phyloP scores from a whole-genome alignment of 2,329 filamentous ascomycete genomes.

The Aureobasidium subglaciale region DNA sequence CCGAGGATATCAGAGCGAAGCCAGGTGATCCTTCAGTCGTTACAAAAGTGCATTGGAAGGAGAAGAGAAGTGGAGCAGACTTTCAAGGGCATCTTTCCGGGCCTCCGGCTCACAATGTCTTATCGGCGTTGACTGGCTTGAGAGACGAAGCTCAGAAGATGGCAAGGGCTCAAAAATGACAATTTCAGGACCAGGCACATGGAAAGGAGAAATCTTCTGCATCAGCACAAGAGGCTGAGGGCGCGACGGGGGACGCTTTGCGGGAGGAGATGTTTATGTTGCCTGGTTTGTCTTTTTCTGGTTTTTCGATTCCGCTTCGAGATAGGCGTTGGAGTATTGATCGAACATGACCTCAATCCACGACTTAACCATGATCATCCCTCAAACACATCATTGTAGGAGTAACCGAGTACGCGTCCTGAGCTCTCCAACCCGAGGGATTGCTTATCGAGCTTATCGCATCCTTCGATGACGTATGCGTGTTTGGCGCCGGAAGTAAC shows the following conservation, averaged over 20 bases:
- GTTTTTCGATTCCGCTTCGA: not conserved
- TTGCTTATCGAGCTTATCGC: conserved; percentile 1
- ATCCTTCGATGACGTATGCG: not conserved
- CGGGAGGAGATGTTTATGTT: conserved; percentile 5
- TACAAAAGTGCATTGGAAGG: conserved; percentile 3
- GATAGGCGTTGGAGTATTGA: conserved; percentile 5
- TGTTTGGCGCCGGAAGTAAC: not conserved
- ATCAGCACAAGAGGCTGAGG: not conserved
- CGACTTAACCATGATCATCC: not conserved
- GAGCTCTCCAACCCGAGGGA: not conserved
- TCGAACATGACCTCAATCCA: not conserved
- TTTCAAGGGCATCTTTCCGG: not conserved
- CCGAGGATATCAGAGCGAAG: not conserved
- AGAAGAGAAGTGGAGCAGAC: not conserved
- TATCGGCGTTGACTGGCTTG: not conserved
- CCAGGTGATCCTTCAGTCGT: not conserved
- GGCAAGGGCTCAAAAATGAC: conserved; percentile 9
- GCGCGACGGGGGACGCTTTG: not conserved
- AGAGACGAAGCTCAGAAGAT: conserved; percentile 1
- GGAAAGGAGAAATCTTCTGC: not conserved
- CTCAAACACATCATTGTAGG: too few relatives aligned
- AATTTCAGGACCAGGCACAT: not conserved
- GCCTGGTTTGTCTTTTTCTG: conserved; percentile 4
- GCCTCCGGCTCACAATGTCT: not conserved
- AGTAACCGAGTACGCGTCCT: not conserved